Conservation (phyloP, 2,329 filamentous ascomycete species). For the Trichothecium sympodiale region DNA sequence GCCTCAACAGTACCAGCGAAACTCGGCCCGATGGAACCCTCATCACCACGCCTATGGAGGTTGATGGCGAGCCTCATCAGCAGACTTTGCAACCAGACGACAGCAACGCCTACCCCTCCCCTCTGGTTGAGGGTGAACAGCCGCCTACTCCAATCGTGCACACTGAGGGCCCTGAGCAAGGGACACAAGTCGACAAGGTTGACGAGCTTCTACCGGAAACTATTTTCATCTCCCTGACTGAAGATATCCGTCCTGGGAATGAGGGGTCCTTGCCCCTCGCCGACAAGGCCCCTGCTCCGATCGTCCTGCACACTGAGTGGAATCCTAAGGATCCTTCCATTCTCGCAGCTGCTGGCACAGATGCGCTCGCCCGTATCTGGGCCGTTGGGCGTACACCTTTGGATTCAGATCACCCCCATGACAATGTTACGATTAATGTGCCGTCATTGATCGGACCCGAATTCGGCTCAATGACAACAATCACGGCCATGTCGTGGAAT, state of each 20-base stretch:
- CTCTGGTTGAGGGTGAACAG: conserved; percentile 43
- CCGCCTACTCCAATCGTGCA: conserved; percentile 39
- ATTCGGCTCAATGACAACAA: conserved; percentile 33
- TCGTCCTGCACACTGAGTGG: conserved; percentile 59
- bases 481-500: conserved; percentile 52
- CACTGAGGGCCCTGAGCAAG: conserved; percentile 52
- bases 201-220: conserved; percentile 48
- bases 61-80: conserved; percentile 36
- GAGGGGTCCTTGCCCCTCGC: conserved; percentile 5
- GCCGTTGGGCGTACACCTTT: conserved; percentile 45
- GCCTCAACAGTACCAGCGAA: conserved; percentile 52
- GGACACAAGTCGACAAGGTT: conserved; percentile 54
- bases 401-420: conserved; percentile 25
- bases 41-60: conserved; percentile 47
- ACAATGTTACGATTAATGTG: conserved; percentile 27
- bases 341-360: conserved; percentile 57
- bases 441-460: conserved; percentile 40
- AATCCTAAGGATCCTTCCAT: conserved; percentile 53
- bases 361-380: conserved; percentile 61
- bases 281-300: conserved; percentile 40
- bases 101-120: conserved; percentile 56
- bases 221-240: conserved; percentile 47
- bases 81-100: conserved; percentile 24
- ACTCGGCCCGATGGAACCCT: conserved; percentile 32
- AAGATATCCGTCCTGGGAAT: conserved; percentile 16